phyloP scores from a whole-genome alignment of 805 yeast species.

The Cyberlindnera mississippiensis region DNA sequence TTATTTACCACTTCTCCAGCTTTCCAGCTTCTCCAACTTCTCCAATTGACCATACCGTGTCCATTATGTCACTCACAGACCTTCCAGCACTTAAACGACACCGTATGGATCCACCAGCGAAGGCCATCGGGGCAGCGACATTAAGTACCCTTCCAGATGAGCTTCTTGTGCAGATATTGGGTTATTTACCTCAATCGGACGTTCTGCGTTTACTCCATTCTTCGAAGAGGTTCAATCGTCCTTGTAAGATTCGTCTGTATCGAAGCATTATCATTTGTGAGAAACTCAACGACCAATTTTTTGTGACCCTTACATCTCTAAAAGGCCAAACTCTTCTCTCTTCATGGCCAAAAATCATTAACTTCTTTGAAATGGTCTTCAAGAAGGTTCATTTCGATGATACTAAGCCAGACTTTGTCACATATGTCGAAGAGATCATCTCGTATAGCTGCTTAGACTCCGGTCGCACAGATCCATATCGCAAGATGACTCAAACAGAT shows the following conservation, averaged over 20 bases:
- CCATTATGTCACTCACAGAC: not conserved
- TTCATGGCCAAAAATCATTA: constrained; percentile 15
- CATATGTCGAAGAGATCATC: constrained; percentile 20
- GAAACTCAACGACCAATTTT: constrained; percentile 23
- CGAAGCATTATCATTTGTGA: constrained; percentile 22
- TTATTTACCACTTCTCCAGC: no score
- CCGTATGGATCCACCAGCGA: not conserved
- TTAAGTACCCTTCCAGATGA: constrained; percentile 19
- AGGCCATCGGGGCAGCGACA: constrained; percentile 17
- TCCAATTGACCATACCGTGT: no score
- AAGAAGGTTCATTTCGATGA: not conserved
- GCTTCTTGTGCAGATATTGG: constrained; percentile 13
- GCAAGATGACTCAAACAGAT: not conserved
- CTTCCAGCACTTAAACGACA: no score
- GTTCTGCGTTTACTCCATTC: constrained; percentile 14
- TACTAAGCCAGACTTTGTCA: constrained; percentile 2
- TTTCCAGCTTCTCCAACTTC: no score
- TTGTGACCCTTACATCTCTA: not conserved
- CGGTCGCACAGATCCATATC: not conserved
- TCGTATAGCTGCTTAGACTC: constrained; percentile 21
- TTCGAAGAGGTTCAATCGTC: constrained; percentile 13
- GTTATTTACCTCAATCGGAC: constrained; percentile 17
- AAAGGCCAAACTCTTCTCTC: constrained; percentile 5
- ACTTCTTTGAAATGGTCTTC: constrained; percentile 18
- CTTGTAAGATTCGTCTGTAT: constrained; percentile 22